Conservation (phyloP, 768 basidiomycete species). For the Candolleomyces aberdarensis region DNA sequence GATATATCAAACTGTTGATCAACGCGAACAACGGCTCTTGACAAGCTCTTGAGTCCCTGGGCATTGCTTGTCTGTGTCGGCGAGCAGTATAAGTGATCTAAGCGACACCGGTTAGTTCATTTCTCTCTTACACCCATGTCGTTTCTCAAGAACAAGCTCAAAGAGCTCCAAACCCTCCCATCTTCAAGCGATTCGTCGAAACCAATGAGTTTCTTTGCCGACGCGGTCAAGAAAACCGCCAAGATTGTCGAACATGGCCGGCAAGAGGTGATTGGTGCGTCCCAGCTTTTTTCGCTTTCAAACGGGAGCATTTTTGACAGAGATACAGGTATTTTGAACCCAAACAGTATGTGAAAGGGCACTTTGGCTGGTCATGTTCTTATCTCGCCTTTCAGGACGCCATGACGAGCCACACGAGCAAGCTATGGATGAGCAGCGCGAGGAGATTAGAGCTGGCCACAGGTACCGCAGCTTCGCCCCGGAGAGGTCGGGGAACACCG, state of each 20-base stretch:
- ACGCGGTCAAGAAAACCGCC: slow-evolving; percentile 19
- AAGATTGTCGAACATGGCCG: slow-evolving; percentile 42
- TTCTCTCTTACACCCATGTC: slow-evolving; percentile 27
- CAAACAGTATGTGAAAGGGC: slow-evolving; percentile 38
- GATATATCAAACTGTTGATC: too few relatives aligned
- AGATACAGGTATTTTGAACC: slow-evolving; percentile 37
- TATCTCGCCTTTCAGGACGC: slow-evolving; percentile 37
- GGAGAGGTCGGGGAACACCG: slow-evolving; percentile 63
- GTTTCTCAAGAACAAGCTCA: slow-evolving; percentile 36
- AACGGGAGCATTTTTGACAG: background rate
- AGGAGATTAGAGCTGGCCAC: slow-evolving; percentile 74
- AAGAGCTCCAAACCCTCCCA: slow-evolving; percentile 16
- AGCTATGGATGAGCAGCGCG: slow-evolving; percentile 64
- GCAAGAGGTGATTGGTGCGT: slow-evolving; percentile 36
- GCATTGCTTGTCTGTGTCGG: too few relatives aligned
- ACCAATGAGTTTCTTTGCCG: slow-evolving; percentile 30
- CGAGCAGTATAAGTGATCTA: too few relatives aligned
- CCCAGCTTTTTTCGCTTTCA: background rate
- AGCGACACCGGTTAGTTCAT: slow-evolving; percentile 4
- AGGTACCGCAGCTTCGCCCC: slow-evolving; percentile 84
- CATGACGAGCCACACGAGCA: slow-evolving; percentile 79
- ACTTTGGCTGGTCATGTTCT: background rate
- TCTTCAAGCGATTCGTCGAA: slow-evolving; percentile 11
- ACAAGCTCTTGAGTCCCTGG: too few relatives aligned
- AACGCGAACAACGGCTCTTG: too few relatives aligned